These are phyloP conservation scores for Mycena olivaceomarginata DNA, from an alignment of 768 basidiomycete genomes.

Conservation along the genomic window DNA sequence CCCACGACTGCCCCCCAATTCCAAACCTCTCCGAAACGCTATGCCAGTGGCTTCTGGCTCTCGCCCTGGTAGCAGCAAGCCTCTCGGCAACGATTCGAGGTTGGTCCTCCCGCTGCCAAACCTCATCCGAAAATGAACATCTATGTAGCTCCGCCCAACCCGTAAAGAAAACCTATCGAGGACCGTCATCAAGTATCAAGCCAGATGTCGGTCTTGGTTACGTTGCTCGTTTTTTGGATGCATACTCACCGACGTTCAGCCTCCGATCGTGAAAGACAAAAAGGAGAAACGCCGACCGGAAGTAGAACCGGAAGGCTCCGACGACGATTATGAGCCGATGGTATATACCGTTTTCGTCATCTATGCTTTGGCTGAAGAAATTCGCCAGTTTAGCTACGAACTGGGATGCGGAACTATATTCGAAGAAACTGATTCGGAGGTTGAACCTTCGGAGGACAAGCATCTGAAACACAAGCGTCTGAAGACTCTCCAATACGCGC, in stretches of 20 bases:
- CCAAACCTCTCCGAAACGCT: too few species aligned
- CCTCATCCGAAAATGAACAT: neutral
- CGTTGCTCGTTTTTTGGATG: neutral
- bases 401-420: too few species aligned
- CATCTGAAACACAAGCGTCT: too few species aligned
- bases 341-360: too few species aligned
- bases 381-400: too few species aligned
- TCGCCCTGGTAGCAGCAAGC: neutral
- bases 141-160: slow-evolving; percentile 14
- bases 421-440: too few species aligned
- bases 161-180: slow-evolving; percentile 6
- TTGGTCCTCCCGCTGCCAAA: neutral
- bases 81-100: slow-evolving; percentile 6
- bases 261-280: neutral
- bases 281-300: neutral
- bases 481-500: too few species aligned
- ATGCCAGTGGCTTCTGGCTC: neutral
- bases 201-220: neutral
- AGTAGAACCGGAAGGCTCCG: neutral
- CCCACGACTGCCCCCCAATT: too few species aligned
- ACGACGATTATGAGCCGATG: too few species aligned
- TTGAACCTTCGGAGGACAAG: too few species aligned
- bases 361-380: too few species aligned
- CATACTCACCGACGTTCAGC: neutral
- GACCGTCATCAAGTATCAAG: slow-evolving; percentile 5